Conservation (phyloP, 805 yeast genomes). For the Danielia oregonensis region DNA sequence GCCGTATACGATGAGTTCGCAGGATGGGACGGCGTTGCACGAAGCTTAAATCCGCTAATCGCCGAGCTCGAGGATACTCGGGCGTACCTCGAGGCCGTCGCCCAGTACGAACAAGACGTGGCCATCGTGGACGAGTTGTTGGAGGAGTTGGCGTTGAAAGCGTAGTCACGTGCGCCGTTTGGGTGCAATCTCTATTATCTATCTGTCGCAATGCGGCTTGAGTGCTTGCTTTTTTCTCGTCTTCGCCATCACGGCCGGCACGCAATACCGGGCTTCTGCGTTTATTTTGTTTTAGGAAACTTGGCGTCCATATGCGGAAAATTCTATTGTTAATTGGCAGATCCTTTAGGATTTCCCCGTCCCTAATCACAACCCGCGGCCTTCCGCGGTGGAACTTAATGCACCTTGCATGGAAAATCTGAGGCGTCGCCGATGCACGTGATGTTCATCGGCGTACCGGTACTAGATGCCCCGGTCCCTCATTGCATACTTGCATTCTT, state of each 20-base stretch:
- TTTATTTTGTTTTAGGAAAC: too few species aligned
- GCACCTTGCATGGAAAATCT: too few species aligned
- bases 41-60: slow-evolving; percentile 1
- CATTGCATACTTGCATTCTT: not conserved
- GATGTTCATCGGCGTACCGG: not conserved
- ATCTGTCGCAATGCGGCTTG: not conserved
- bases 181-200: not conserved
- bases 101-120: slow-evolving; percentile 1
- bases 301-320: too few species aligned
- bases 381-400: too few species aligned
- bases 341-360: too few species aligned
- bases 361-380: too few species aligned
- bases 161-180: slow-evolving; percentile 1
- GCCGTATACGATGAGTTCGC: slow-evolving; percentile 24
- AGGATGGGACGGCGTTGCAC: slow-evolving; percentile 17
- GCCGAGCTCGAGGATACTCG: slow-evolving; percentile 3
- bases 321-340: too few species aligned
- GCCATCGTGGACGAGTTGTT: slow-evolving; percentile 2
- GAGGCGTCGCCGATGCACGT: too few species aligned
- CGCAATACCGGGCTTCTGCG: too few species aligned
- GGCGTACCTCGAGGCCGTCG: not conserved
- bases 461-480: not conserved
- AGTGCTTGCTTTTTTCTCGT: not conserved
- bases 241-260: not conserved
- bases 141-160: slow-evolving; percentile 3